phyloP scores from a whole-genome alignment of 768 basidiomycete species.

The Lentinula guzmanii region DNA sequence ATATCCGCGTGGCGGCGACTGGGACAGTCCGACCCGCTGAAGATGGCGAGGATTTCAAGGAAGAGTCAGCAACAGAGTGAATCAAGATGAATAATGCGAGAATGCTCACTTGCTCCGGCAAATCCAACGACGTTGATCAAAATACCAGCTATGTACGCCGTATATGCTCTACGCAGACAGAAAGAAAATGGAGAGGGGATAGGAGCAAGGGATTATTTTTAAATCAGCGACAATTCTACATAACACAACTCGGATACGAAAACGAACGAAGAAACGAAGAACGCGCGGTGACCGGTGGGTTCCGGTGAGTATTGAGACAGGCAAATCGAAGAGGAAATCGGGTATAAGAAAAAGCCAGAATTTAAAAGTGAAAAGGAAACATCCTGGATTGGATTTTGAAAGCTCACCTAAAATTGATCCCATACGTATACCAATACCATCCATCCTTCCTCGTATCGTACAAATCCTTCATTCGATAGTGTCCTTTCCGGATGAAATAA shows the following conservation, averaged over 20 bases:
- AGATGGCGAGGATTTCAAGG: neutral
- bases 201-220: no score
- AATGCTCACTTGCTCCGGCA: slow-evolving; percentile 57
- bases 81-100: neutral
- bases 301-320: neutral
- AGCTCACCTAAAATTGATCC: slow-evolving; percentile 62
- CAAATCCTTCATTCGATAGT: slow-evolving; percentile 66
- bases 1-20: slow-evolving; percentile 64
- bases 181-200: neutral
- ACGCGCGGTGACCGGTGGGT: no score
- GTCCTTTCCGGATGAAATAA: slow-evolving; percentile 65
- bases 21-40: slow-evolving; percentile 57
- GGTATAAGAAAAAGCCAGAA: no score
- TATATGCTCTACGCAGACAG: slow-evolving; percentile 42
- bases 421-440: slow-evolving; percentile 74
- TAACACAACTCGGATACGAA: no score
- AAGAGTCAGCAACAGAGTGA: neutral
- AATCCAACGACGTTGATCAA: slow-evolving; percentile 82
- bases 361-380: no score
- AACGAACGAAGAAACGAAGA: no score
- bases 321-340: neutral
- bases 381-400: no score
- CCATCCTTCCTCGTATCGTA: slow-evolving; percentile 51
- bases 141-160: slow-evolving; percentile 67
- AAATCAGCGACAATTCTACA: no score